Evolutionary conservation across 129 eudicot genomes (phyloP).

Genomic region (Glebionis coronaria): DNA sequence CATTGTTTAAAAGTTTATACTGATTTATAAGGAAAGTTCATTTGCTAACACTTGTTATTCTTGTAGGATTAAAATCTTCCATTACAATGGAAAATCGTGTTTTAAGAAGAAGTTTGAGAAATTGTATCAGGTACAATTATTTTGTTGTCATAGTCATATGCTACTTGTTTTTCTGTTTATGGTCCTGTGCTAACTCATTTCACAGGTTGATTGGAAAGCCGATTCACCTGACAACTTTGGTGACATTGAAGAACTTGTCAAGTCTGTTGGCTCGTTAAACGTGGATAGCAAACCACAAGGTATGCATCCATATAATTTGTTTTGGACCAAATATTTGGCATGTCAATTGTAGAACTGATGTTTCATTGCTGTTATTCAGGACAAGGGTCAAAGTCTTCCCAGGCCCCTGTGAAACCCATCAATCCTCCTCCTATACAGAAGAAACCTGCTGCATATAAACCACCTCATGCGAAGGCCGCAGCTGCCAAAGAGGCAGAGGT

Average conservation of each 20-base stretch:
- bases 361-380: conserved; percentile 31
- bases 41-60: conserved; percentile 18
- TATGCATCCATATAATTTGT: not conserved
- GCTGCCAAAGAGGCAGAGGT: conserved; percentile 91
- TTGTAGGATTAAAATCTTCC: conserved; percentile 82
- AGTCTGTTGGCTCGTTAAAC: conserved; percentile 65
- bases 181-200: conserved; percentile 21
- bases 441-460: conserved; percentile 95
- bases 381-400: conserved; percentile 65
- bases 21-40: conserved; percentile 2
- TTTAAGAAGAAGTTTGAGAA: conserved; percentile 82
- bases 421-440: conserved; percentile 61
- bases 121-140: conserved; percentile 68
- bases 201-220: conserved; percentile 94
- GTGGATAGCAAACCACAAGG: conserved; percentile 64
- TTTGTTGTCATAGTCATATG: not conserved
- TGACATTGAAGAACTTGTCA: conserved; percentile 64
- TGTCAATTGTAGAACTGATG: conserved; percentile 19
- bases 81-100: conserved; percentile 69
- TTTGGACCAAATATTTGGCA: not conserved
- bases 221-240: conserved; percentile 82
- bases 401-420: conserved; percentile 39
- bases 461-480: conserved; percentile 93
- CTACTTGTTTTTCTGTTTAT: not conserved
- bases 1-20: not conserved